Conservation (phyloP, 306 rosid species). For the Ormosia emarginata region DNA sequence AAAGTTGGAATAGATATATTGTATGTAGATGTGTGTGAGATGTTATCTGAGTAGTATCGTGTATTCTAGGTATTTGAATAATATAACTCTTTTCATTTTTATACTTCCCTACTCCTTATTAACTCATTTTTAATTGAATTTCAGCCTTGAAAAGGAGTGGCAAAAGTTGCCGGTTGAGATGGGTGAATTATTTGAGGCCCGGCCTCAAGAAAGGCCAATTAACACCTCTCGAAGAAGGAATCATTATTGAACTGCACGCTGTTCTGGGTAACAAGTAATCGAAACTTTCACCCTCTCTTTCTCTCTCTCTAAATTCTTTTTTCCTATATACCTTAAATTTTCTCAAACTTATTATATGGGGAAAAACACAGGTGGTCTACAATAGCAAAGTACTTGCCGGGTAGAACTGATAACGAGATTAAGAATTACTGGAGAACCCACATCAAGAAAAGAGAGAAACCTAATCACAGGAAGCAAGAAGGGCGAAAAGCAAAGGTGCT, state of each 20-base stretch:
- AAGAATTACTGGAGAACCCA: conserved; percentile 82
- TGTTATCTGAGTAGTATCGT: no score
- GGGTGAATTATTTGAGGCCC: conserved; percentile 81
- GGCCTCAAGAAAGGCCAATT: conserved; percentile 69
- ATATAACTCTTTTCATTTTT: background rate
- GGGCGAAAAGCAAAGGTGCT: conserved; percentile 26
- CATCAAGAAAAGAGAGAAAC: conserved; percentile 49
- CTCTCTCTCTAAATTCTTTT: background rate
- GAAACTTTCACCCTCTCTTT: background rate
- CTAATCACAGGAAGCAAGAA: conserved; percentile 30
- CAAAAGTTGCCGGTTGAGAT: conserved; percentile 77
- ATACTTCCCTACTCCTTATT: background rate
- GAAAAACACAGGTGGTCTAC: conserved; percentile 60
- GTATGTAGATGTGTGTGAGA: no score
- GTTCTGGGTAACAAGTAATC: conserved; percentile 70
- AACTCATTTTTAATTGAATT: background rate
- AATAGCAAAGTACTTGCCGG: conserved; percentile 72
- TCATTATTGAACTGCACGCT: conserved; percentile 62
- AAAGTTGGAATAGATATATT: no score
- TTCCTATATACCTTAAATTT: background rate
- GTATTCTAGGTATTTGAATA: no score
- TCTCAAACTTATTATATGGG: background rate
- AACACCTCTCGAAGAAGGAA: conserved; percentile 62
- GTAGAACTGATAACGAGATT: conserved; percentile 79
- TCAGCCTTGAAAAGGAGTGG: conserved; percentile 71